A percentile compares a stretch with the other conserved stretches of the same genome.
Evolutionary conservation across 495 filamentous ascomycete genomes (phyloP).

Genomic region (Aspergillus ellipticus): DNA sequence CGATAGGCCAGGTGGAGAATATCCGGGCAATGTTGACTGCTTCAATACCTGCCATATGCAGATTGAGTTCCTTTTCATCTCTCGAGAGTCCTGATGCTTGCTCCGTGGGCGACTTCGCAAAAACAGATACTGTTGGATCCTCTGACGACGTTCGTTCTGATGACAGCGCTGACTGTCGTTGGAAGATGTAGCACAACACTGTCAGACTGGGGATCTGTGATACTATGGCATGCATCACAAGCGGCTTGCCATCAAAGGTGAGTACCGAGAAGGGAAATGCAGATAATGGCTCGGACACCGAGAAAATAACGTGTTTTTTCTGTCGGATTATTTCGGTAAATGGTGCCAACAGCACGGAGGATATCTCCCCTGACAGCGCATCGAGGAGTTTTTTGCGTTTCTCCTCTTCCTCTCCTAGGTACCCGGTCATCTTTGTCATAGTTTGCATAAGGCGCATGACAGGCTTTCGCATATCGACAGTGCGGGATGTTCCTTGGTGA

Average conservation of each 20-base stretch:
- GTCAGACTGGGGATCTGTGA: neutral
- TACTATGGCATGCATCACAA: neutral
- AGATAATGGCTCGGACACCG: neutral
- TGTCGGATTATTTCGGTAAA: neutral
- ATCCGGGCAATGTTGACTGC: constrained; percentile 1
- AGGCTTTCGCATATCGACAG: neutral
- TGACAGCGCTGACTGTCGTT: neutral
- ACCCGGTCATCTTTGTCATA: neutral
- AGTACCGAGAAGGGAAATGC: neutral
- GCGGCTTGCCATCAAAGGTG: neutral
- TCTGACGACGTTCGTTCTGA: neutral
- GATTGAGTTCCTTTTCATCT: neutral
- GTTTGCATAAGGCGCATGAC: neutral
- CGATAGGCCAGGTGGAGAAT: neutral
- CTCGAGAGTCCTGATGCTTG: neutral
- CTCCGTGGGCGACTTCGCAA: neutral
- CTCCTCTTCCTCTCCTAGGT: neutral
- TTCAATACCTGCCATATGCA: neutral
- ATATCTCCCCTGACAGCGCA: neutral
- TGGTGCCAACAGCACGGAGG: neutral
- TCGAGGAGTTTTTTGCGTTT: neutral
- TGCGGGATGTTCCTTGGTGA: neutral
- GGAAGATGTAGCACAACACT: neutral
- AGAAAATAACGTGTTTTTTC: neutral
- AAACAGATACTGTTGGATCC: neutral